A percentile compares a stretch with the other conserved stretches of the same genome.
Conservation (phyloP, 108 stramenopile genomes). For the Hondaea fermentalgiana region DNA sequence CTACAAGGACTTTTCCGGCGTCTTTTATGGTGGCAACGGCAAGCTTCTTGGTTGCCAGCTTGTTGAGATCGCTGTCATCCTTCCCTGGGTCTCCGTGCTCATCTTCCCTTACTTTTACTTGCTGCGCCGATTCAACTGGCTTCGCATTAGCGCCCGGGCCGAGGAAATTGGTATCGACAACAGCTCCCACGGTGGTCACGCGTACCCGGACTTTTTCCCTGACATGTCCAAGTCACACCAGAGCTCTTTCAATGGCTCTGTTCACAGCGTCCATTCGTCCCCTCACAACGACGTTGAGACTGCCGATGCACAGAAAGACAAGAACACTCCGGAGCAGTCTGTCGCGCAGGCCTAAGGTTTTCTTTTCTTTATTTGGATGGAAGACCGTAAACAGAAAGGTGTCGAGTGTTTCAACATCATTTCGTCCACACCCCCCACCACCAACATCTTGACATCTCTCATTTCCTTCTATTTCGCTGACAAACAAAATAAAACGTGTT, state of each 20-base stretch:
- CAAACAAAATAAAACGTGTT: too few species aligned
- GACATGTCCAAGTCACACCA: neutral
- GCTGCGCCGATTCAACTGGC: neutral
- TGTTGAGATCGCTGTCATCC: neutral
- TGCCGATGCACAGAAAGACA: neutral
- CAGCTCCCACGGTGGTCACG: constrained; percentile 39
- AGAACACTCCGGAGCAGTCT: neutral
- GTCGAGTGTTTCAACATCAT: too few species aligned
- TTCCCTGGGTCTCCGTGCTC: constrained; percentile 37
- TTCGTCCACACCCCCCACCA: too few species aligned
- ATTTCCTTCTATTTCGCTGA: too few species aligned
- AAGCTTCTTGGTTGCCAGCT: constrained; percentile 9
- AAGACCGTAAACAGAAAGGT: neutral
- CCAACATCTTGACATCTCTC: too few species aligned
- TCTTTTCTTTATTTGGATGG: neutral
- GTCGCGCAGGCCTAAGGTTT: neutral
- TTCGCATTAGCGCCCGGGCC: constrained; percentile 66
- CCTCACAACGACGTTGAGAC: neutral
- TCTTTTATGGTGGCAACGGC: constrained; percentile 31
- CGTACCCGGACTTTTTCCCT: constrained; percentile 10
- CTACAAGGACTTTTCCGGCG: constrained; percentile 9
- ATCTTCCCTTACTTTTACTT: constrained; percentile 7
- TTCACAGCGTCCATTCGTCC: neutral
- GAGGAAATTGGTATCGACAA: constrained; percentile 44
- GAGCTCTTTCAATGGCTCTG: neutral